A percentile compares a stretch with the other conserved stretches of the same genome.
These are phyloP conservation scores for Neophaeococcomyces mojaviensis DNA, from an alignment of 2,329 filamentous ascomycete species.

Conservation along the genomic window DNA sequence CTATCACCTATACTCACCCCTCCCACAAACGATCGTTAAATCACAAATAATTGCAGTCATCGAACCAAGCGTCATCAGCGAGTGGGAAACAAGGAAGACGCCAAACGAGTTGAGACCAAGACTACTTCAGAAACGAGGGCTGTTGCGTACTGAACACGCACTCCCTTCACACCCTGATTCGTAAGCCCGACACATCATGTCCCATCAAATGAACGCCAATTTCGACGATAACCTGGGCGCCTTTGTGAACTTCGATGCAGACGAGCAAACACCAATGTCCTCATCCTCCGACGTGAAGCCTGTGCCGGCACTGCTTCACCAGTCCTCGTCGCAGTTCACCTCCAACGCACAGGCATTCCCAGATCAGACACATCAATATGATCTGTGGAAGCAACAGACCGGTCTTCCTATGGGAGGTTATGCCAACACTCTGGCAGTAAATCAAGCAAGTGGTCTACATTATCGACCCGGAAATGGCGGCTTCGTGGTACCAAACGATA, in stretches of 20 bases:
- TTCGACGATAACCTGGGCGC: slow-evolving; percentile 41
- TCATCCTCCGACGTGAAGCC: slow-evolving; percentile 26
- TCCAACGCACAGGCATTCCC: slow-evolving; percentile 47
- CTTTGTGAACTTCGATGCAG: slow-evolving; percentile 41
- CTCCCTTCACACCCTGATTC: neutral
- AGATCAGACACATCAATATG: slow-evolving; percentile 89
- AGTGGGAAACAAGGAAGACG: neutral
- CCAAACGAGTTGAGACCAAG: too few relatives aligned
- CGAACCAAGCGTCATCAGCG: too few relatives aligned
- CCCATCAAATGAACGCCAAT: slow-evolving; percentile 24
- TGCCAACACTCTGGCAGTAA: slow-evolving; percentile 70
- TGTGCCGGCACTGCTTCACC: slow-evolving; percentile 30
- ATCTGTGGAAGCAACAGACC: slow-evolving; percentile 90
- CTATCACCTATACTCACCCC: too few relatives aligned
- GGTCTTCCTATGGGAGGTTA: slow-evolving; percentile 80
- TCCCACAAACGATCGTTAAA: too few relatives aligned
- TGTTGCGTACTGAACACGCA: slow-evolving; percentile 1
- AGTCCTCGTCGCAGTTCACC: slow-evolving; percentile 31
- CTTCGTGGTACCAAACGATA: slow-evolving; percentile 36
- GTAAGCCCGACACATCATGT: slow-evolving; percentile 12
- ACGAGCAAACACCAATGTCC: slow-evolving; percentile 30
- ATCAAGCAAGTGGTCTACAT: slow-evolving; percentile 46
- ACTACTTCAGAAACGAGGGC: slow-evolving; percentile 1
- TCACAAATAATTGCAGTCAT: too few relatives aligned
- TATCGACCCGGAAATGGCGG: slow-evolving; percentile 31